Conservation (phyloP, 73 alveolate species). For the Paramecium biaurelia region DNA sequence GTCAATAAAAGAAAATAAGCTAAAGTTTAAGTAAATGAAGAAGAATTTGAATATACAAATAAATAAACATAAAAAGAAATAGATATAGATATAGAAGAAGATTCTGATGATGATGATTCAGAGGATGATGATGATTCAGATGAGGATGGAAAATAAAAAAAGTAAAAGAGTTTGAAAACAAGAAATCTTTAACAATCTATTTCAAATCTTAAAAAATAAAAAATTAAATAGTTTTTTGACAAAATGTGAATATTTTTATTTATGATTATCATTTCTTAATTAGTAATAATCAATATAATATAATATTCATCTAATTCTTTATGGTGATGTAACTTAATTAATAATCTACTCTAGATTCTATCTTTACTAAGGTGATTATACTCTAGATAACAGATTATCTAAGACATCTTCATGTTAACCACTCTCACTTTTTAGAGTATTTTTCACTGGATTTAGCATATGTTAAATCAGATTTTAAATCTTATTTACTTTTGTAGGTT, state of each 20-base stretch:
- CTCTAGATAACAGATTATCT: not conserved
- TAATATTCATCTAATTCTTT: not conserved
- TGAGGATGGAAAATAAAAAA: not conserved
- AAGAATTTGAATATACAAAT: not conserved
- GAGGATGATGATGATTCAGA: not conserved
- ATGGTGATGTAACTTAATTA: conserved; percentile 49
- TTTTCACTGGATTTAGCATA: conserved; percentile 14
- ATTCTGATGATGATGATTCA: not conserved
- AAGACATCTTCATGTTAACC: not conserved
- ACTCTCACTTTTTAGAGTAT: not conserved
- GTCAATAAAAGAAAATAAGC: not conserved
- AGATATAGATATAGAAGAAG: conserved; percentile 66
- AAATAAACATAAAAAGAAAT: not conserved
- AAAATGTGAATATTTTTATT: not conserved
- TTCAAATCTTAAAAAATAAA: not conserved
- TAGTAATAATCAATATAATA: not conserved
- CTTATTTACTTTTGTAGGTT: not conserved
- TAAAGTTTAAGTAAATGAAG: not conserved
- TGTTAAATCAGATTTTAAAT: conserved; percentile 1
- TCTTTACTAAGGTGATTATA: not conserved
- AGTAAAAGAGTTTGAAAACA: not conserved
- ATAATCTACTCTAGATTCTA: not conserved
- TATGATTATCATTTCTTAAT: not conserved
- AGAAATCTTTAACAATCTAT: not conserved
- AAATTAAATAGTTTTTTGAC: not conserved